Percentiles rank a stretch among this genome's conserved stretches.
phyloP scores from a whole-genome alignment of 192 early-diverging fungal genomes.

The Backusella parvicylindrica region DNA sequence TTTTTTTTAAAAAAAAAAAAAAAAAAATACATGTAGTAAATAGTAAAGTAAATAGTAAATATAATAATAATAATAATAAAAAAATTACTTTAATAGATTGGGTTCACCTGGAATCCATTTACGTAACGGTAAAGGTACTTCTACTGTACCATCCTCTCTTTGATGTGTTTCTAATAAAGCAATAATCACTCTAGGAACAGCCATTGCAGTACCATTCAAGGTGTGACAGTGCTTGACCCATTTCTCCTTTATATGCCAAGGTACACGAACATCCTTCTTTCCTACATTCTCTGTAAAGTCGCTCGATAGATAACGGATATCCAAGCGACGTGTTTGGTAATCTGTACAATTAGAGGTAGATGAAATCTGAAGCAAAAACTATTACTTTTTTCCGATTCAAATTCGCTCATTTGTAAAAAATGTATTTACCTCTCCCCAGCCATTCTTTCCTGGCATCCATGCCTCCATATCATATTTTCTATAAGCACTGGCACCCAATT shows the following conservation, averaged over 20 bases:
- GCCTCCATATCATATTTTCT: conserved; percentile 94
- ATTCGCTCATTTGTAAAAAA: not conserved
- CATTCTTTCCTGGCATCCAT: conserved; percentile 90
- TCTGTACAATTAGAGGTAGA: conserved; percentile 93
- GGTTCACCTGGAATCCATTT: conserved; percentile 59
- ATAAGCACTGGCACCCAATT: conserved; percentile 89
- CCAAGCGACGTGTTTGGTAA: conserved; percentile 84
- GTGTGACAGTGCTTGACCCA: conserved; percentile 79
- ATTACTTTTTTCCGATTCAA: not conserved
- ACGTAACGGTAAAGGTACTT: conserved; percentile 65
- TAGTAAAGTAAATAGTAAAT: not conserved
- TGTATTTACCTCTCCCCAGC: conserved; percentile 70
- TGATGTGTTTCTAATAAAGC: conserved; percentile 87
- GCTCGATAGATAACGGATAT: conserved; percentile 55
- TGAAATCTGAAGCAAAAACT: conserved; percentile 59
- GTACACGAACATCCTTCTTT: conserved; percentile 12
- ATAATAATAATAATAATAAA: not conserved
- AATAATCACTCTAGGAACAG: conserved; percentile 85
- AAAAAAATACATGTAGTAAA: not conserved
- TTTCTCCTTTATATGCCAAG: conserved; percentile 27
- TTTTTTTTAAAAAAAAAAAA: not conserved
- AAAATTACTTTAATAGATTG: conserved; percentile 15
- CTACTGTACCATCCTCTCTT: conserved; percentile 61
- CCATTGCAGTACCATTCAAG: conserved; percentile 90
- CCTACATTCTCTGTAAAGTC: conserved; percentile 27